Conservation (phyloP, 2,329 filamentous ascomycete genomes). For the Lachnellula hyalina region DNA sequence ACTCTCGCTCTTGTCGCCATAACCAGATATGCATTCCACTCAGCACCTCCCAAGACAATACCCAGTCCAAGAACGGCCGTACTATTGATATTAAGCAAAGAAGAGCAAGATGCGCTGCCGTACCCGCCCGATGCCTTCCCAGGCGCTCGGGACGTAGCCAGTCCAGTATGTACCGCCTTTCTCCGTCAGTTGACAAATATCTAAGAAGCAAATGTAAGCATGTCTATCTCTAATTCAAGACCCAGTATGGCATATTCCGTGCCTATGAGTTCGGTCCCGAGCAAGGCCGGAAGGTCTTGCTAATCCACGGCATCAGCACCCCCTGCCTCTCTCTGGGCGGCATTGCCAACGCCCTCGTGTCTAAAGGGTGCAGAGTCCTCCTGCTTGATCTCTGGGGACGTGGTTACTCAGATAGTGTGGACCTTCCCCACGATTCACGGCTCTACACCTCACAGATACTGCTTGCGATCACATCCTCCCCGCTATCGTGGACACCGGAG, state of each 20-base stretch:
- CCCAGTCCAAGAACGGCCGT: conserved; percentile 21
- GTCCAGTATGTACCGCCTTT: conserved; percentile 37
- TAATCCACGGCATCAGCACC: conserved; percentile 79
- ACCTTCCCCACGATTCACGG: conserved; percentile 54
- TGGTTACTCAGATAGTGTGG: conserved; percentile 67
- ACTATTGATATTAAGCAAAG: conserved; percentile 17
- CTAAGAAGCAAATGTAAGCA: background rate
- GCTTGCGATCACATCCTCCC: conserved; percentile 59
- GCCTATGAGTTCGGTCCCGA: conserved; percentile 79
- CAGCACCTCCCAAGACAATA: conserved; percentile 12
- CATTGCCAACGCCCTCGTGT: conserved; percentile 60
- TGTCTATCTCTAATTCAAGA: background rate
- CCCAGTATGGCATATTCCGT: conserved; percentile 58
- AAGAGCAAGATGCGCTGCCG: conserved; percentile 39
- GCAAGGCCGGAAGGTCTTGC: conserved; percentile 63
- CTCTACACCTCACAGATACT: conserved; percentile 64
- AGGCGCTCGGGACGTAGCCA: conserved; percentile 61
- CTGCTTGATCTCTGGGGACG: conserved; percentile 74
- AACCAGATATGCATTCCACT: conserved; percentile 5
- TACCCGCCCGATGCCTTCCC: conserved; percentile 69
- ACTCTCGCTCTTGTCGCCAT: conserved; percentile 16
- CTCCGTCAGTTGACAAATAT: background rate
- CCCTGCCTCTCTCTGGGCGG: conserved; percentile 65
- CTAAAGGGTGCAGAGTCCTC: conserved; percentile 69
- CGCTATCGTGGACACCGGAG: conserved; percentile 46